A percentile compares a stretch with the other conserved stretches of the same genome.
Evolutionary conservation across 805 yeast species (phyloP).

Genomic region (Teunomyces lycoperdinae): DNA sequence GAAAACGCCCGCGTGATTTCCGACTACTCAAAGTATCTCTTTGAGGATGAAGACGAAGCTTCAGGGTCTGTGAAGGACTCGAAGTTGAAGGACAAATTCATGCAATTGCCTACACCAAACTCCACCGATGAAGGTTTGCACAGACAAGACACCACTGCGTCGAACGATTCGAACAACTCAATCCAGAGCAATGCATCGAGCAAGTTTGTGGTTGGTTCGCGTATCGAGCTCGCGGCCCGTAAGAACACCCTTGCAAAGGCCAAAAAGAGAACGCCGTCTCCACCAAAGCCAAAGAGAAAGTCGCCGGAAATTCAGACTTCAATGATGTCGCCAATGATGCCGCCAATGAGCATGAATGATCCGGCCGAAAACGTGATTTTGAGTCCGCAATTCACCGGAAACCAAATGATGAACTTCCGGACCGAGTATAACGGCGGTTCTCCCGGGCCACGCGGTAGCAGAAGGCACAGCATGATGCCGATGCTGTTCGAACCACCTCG

Average conservation of each 20-base stretch:
- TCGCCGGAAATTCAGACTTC: constrained; percentile 1
- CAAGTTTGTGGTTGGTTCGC: constrained; percentile 15
- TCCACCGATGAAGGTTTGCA: constrained; percentile 11
- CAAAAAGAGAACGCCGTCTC: background rate
- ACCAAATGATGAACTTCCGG: constrained; percentile 18
- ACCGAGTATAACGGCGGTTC: constrained; percentile 7
- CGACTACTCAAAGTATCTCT: constrained; percentile 23
- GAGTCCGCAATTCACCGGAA: constrained; percentile 8
- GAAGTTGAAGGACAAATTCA: constrained; percentile 6
- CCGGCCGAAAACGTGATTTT: constrained; percentile 7
- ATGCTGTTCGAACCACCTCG: background rate
- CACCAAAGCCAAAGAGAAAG: constrained; percentile 1
- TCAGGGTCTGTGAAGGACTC: background rate
- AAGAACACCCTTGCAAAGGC: background rate
- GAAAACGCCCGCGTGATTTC: constrained; percentile 22
- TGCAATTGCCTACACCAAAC: constrained; percentile 14
- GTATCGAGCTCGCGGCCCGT: background rate
- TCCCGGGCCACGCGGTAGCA: constrained; percentile 6
- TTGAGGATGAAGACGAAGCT: constrained; percentile 10
- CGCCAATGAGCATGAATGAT: constrained; percentile 1
- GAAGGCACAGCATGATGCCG: constrained; percentile 17
- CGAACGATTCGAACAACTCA: constrained; percentile 23
- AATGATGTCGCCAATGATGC: constrained; percentile 1
- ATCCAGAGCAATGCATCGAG: constrained; percentile 30
- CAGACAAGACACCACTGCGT: constrained; percentile 8